Evolutionary conservation across 2,329 filamentous ascomycete genomes (phyloP).

Genomic region (Fusarium mangiferae): DNA sequence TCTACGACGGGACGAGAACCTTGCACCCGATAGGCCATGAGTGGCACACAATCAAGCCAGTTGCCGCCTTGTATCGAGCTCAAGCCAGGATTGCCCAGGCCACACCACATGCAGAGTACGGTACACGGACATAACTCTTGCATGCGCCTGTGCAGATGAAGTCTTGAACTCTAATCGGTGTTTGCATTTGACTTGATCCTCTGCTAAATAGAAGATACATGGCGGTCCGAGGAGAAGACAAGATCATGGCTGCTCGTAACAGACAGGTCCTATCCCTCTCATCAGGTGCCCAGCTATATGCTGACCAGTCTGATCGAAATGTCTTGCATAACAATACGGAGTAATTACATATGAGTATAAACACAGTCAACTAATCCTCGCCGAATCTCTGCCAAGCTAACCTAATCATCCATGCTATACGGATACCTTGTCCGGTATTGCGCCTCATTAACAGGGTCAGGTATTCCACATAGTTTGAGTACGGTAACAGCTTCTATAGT

Average conservation of each 20-base stretch:
- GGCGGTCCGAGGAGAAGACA: background rate
- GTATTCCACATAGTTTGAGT: slow-evolving; percentile 14
- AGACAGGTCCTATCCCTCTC: background rate
- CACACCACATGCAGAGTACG: background rate
- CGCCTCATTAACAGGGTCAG: slow-evolving; percentile 32
- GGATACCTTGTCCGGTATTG: slow-evolving; percentile 13
- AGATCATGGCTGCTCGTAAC: background rate
- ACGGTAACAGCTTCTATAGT: slow-evolving; percentile 15
- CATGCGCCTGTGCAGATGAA: slow-evolving; percentile 20
- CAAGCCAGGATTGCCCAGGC: slow-evolving; percentile 27
- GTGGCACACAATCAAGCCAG: slow-evolving; percentile 37
- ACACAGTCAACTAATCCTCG: slow-evolving; percentile 7
- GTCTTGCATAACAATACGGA: background rate
- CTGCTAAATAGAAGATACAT: background rate
- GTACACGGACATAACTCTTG: background rate
- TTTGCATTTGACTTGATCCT: slow-evolving; percentile 8
- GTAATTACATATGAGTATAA: background rate
- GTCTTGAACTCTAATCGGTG: slow-evolving; percentile 3
- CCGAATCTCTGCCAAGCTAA: slow-evolving; percentile 23
- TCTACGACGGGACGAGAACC: slow-evolving; percentile 25
- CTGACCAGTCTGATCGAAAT: background rate
- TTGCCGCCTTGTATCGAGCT: slow-evolving; percentile 30
- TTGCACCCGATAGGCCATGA: slow-evolving; percentile 35
- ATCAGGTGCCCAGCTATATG: slow-evolving; percentile 1
- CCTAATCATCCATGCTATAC: slow-evolving; percentile 31